phyloP scores from a whole-genome alignment of 1,139 yeast species.

The Zygosaccharomyces sapae region DNA sequence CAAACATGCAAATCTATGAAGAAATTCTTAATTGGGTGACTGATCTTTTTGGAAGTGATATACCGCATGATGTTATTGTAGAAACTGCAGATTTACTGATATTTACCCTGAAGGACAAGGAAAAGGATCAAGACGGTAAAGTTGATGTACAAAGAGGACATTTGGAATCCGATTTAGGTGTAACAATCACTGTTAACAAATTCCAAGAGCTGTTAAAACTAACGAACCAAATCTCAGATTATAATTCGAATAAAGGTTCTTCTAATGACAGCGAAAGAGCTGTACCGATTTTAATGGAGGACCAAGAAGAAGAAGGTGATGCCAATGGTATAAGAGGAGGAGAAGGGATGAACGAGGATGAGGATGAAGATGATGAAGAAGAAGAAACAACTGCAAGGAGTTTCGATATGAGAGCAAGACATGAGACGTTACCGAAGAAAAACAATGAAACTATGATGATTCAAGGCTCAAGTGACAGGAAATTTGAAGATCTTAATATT shows the following conservation, averaged over 20 bases:
- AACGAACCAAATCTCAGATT: constrained; percentile 53
- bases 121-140: constrained; percentile 41
- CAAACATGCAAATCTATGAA: constrained; percentile 45
- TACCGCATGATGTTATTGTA: constrained; percentile 51
- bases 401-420: constrained; percentile 26
- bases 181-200: constrained; percentile 42
- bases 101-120: constrained; percentile 47
- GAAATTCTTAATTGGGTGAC: constrained; percentile 49
- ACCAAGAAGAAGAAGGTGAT: constrained; percentile 39
- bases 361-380: constrained; percentile 8
- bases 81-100: constrained; percentile 64
- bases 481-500: constrained; percentile 25
- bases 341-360: constrained; percentile 28
- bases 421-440: not conserved
- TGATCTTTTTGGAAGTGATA: constrained; percentile 47
- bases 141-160: constrained; percentile 35
- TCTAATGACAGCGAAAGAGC: constrained; percentile 25
- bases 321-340: constrained; percentile 30
- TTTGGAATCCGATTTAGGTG: constrained; percentile 48
- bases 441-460: constrained; percentile 11
- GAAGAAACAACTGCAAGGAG: constrained; percentile 31
- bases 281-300: constrained; percentile 35
- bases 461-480: constrained; percentile 10
- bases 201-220: constrained; percentile 54
- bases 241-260: constrained; percentile 29